Conservation (phyloP, 768 basidiomycete species). For the Termitomyces sp. region DNA sequence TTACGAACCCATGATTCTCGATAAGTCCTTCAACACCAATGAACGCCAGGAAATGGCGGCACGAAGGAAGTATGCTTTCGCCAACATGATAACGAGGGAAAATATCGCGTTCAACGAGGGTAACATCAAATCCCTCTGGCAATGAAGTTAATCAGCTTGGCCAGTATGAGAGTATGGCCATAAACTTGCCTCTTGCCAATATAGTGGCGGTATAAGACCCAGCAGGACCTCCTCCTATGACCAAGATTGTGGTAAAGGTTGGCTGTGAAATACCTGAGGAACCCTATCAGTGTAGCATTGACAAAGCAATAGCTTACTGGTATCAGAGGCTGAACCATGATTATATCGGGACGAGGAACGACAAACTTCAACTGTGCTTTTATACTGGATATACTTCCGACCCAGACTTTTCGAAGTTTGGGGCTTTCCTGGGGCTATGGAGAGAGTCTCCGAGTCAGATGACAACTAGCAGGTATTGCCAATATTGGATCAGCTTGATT, state of each 20-base stretch:
- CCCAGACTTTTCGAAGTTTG: too few species aligned
- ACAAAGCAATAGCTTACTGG: too few species aligned
- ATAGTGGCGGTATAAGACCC: slow-evolving; percentile 44
- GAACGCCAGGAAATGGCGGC: slow-evolving; percentile 29
- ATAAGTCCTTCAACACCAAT: slow-evolving; percentile 27
- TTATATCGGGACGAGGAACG: too few species aligned
- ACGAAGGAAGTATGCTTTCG: slow-evolving; percentile 30
- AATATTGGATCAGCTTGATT: too few species aligned
- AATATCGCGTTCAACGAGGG: slow-evolving; percentile 39
- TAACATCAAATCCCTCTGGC: slow-evolving; percentile 42
- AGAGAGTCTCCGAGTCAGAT: too few species aligned
- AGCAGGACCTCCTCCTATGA: slow-evolving; percentile 43
- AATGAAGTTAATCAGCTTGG: slow-evolving; percentile 10
- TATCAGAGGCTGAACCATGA: too few species aligned
- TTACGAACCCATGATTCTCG: slow-evolving; percentile 26
- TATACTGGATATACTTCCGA: too few species aligned
- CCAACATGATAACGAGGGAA: slow-evolving; percentile 46
- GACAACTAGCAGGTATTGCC: too few species aligned
- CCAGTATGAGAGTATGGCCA: slow-evolving; percentile 15
- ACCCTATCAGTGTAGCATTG: too few species aligned
- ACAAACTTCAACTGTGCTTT: too few species aligned
- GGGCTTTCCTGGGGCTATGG: too few species aligned
- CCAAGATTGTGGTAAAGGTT: slow-evolving; percentile 23
- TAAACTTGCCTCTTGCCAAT: slow-evolving; percentile 36
- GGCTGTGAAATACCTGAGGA: slow-evolving; percentile 12